Evolutionary conservation across 306 rosid genomes (phyloP).

Genomic region (Myrica gale): DNA sequence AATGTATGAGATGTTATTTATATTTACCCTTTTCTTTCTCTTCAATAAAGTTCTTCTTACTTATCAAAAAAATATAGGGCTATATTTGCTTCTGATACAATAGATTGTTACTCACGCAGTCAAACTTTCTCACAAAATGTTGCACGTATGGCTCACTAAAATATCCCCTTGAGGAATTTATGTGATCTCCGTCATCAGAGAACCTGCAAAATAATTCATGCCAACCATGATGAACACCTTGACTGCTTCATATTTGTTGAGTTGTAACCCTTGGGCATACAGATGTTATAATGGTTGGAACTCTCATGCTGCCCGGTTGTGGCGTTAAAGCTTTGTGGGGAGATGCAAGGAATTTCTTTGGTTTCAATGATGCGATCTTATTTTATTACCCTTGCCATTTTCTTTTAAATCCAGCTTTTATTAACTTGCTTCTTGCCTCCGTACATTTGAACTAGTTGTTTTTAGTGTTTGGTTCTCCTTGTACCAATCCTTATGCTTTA

Average conservation of each 20-base stretch:
- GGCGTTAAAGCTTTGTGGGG: not conserved
- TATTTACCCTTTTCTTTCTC: no score
- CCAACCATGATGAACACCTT: not conserved
- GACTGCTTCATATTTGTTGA: not conserved
- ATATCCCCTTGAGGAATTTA: no score
- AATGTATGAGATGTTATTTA: not conserved
- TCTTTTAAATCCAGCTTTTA: not conserved
- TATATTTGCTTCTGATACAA: not conserved
- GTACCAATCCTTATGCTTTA: constrained; percentile 8
- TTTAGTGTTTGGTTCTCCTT: constrained; percentile 5
- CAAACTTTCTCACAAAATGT: not conserved
- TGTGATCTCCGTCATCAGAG: no score
- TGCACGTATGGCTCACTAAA: no score
- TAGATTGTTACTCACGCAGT: not conserved
- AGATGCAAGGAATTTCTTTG: not conserved
- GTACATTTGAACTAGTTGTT: not conserved
- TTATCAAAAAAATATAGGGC: no score
- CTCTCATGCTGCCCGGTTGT: not conserved
- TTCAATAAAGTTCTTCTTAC: no score
- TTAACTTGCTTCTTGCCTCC: not conserved
- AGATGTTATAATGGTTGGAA: not conserved
- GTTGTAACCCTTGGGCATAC: not conserved
- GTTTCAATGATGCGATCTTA: not conserved
- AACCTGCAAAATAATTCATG: not conserved
- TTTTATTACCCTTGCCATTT: not conserved